Evolutionary conservation across 1,284 basidiomycete species (phyloP), one percentile per base, ranked within the genome.

Genomic region (Ustilago crameri): DNA sequence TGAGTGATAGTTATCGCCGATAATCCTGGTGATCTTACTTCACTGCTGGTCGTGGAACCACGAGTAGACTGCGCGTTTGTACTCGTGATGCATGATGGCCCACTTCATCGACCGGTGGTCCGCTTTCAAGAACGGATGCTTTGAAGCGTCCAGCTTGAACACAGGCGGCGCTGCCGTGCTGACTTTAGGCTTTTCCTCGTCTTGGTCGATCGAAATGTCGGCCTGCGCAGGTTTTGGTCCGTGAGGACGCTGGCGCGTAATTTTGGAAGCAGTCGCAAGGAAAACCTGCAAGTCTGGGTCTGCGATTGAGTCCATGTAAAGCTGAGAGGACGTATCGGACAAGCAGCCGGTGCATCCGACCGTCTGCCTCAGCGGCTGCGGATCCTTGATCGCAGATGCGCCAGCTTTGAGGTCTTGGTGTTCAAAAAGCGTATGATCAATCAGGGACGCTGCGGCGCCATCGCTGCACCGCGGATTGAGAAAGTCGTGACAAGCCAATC

Each of bases 31-130:
- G 30, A 30, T 30, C n/a, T n/a, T n/a, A n/a, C n/a, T n/a, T n/a
- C n/a, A n/a, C 10, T 44, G 45, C 12, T 32, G 18, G 10, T 53
- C 50, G 5, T 43, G 22, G 8, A 71, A 51, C 68, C 68, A 71
- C 9, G 41, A 38, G 22, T 47, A 22, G 20, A 71, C 68, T 15
- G 62, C 53, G 3, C 62, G 20, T 47, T 62, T 71, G 35, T 65
- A 71, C 41, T 71, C 68, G 34, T 65, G 62, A 47, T 71, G 68
- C 68, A 65, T 58, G 32, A 71, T 66, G n/a, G 68, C 62, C 68
- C 68, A 71, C 47, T 71, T 71, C 68, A 71, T 71, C 2, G 49
- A 34, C n/a, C 68, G 37, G 27, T 71, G 68, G n/a, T 71, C 62
- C 15, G 62, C 46, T 17, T 52, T 54, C 41, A 71, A 50, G 18